Evolutionary conservation across 371 early-diverging fungal species (phyloP).

Genomic region (Choanephora cucurbitarum): DNA sequence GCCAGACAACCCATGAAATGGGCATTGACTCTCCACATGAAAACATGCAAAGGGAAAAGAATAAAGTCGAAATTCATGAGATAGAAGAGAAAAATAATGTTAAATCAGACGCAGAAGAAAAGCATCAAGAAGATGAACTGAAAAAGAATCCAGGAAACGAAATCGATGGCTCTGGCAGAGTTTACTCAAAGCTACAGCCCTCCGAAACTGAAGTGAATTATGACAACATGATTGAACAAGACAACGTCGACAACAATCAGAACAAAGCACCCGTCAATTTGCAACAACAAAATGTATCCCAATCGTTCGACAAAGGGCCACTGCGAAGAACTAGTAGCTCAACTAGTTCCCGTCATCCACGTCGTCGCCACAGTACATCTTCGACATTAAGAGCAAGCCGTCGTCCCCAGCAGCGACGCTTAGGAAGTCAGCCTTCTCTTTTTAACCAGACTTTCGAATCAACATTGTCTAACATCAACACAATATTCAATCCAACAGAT

Average conservation of each 20-base stretch:
- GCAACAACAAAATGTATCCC: neutral
- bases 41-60: constrained; percentile 13
- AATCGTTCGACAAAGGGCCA: neutral
- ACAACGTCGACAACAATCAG: constrained; percentile 1
- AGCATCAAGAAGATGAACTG: constrained; percentile 2
- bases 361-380: neutral
- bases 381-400: neutral
- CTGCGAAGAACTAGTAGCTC: neutral
- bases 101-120: neutral
- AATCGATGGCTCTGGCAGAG: constrained; percentile 20
- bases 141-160: constrained; percentile 22
- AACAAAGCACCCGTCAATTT: neutral
- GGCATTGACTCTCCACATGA: constrained; percentile 11
- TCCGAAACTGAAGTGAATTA: neutral
- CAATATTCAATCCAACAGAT: constrained; percentile 17
- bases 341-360: neutral
- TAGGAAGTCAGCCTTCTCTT: constrained; percentile 64
- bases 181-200: neutral
- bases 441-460: constrained; percentile 43
- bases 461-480: constrained; percentile 37
- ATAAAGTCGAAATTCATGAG: constrained; percentile 13
- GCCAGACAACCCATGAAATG: constrained; percentile 2
- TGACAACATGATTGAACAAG: constrained; percentile 8
- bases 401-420: constrained; percentile 50
- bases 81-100: constrained; percentile 13